Evolutionary conservation across 495 filamentous ascomycete species (phyloP).

Genomic region (Rhypophila decipiens): DNA sequence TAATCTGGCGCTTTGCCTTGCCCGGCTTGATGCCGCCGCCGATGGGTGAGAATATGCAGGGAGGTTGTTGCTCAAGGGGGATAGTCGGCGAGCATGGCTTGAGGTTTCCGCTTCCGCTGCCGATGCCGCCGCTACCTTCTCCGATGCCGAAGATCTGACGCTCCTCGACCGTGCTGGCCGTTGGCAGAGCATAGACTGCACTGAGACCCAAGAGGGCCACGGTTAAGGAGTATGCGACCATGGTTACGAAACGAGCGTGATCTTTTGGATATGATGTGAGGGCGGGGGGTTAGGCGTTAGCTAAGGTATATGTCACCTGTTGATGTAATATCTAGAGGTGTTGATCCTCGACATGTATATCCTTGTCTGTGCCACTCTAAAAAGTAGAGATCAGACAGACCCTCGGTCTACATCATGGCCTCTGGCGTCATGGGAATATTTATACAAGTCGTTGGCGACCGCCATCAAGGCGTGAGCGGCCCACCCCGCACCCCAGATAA

Average conservation of each 20-base stretch:
- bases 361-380: no score
- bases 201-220: constrained; percentile 25
- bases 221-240: constrained; percentile 23
- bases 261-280: no score
- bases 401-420: constrained; percentile 3
- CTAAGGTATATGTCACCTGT: no score
- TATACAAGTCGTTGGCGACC: constrained; percentile 18
- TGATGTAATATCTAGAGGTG: no score
- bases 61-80: constrained; percentile 13
- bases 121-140: constrained; percentile 8
- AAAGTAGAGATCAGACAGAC: no score
- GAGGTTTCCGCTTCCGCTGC: constrained; percentile 8
- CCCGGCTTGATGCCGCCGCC: constrained; percentile 20
- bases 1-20: constrained; percentile 24
- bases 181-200: constrained; percentile 23
- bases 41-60: constrained; percentile 24
- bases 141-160: constrained; percentile 17
- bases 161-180: constrained; percentile 13
- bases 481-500: constrained; percentile 10
- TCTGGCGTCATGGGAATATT: constrained; percentile 19
- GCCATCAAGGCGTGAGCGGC: not conserved
- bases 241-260: constrained; percentile 13
- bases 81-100: constrained; percentile 9
- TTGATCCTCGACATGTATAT: no score
- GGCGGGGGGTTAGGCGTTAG: no score